Evolutionary conservation across 768 basidiomycete genomes (phyloP).

Genomic region (Rhizopogon roseolus): DNA sequence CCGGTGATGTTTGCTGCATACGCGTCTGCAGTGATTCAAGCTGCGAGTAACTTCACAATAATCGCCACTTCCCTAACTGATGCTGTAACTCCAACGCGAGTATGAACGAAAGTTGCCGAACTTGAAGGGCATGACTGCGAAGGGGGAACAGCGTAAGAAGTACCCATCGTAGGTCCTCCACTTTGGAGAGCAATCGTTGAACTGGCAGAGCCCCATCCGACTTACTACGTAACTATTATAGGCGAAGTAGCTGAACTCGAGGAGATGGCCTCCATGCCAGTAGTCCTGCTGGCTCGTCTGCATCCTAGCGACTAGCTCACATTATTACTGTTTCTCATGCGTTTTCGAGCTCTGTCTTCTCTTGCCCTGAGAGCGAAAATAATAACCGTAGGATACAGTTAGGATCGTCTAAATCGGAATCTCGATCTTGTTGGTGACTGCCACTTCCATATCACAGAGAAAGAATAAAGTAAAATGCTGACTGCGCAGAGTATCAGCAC

Average conservation of each 20-base stretch:
- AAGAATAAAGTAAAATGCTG: slow-evolving; percentile 38
- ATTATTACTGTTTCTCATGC: background rate
- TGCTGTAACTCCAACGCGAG: slow-evolving; percentile 57
- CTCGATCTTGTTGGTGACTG: background rate
- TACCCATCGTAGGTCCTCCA: slow-evolving; percentile 69
- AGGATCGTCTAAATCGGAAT: background rate
- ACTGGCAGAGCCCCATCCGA: background rate
- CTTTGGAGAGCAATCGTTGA: slow-evolving; percentile 57
- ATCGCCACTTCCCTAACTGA: background rate
- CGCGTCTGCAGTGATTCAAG: slow-evolving; percentile 45
- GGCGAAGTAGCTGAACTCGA: slow-evolving; percentile 60
- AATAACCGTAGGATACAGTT: background rate
- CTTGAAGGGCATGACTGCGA: slow-evolving; percentile 51
- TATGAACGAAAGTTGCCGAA: slow-evolving; percentile 60
- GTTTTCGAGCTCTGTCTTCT: background rate
- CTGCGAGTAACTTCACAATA: no score
- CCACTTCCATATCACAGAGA: slow-evolving; percentile 46
- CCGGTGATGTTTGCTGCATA: slow-evolving; percentile 77
- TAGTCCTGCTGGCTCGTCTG: slow-evolving; percentile 44
- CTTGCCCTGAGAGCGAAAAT: background rate
- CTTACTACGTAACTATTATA: slow-evolving; percentile 26
- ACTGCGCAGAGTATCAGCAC: slow-evolving; percentile 35
- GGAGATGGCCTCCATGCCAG: slow-evolving; percentile 48
- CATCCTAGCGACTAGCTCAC: slow-evolving; percentile 14
- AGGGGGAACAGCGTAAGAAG: slow-evolving; percentile 45